Evolutionary conservation across 108 stramenopile species (phyloP), one percentile per base, ranked within the genome.

Genomic region (Cyclotella baltica): DNA sequence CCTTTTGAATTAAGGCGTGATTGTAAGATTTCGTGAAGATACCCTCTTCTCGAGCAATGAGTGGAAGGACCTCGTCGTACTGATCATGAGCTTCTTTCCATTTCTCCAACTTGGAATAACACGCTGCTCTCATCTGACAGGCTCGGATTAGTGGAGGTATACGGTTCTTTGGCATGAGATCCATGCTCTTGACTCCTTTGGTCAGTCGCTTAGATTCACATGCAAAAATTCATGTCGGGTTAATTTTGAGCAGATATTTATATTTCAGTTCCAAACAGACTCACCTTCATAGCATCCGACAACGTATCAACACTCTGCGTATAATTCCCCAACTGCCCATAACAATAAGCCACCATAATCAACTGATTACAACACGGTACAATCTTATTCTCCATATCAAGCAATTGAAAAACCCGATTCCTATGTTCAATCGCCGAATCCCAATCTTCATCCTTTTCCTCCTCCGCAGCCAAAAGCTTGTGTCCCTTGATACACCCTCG

Each of bases 401-500:
- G 75, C 4, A 81, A 29, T 51, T 75, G 52, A n/a, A 57, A 58
- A 13, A 70, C 55, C 48, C 80, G 67, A 25, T 62, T 70, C 28
- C 80, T 50, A 20, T 75, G 80, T 22, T 81, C 58, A 53, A 81
- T 75, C 52, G 80, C 68, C 0, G 73, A 55, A 30, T 46, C 62
- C 57, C 67, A 75, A 43, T 81, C 73, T 57, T 55, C 62, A 27
- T 73, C 51, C 8, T 31, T 40, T 59, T 81, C 73, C 9, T 34
- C 34, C 57, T 75, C 63, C 18, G 65, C 33, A 15, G 80, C 80
- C 62, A 81, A 62, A 5, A 69, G 48, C 28, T 81, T 81, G 29
- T 81, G 80, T 35, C 73, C 67, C 36, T 75, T 74, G 52, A 81
- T 70, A 47, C 80, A 81, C 31, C 80, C 80, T 35, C 62, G 67